Evolutionary conservation across 305 asterid genomes (phyloP).

Genomic region (Solanum hybrid): DNA sequence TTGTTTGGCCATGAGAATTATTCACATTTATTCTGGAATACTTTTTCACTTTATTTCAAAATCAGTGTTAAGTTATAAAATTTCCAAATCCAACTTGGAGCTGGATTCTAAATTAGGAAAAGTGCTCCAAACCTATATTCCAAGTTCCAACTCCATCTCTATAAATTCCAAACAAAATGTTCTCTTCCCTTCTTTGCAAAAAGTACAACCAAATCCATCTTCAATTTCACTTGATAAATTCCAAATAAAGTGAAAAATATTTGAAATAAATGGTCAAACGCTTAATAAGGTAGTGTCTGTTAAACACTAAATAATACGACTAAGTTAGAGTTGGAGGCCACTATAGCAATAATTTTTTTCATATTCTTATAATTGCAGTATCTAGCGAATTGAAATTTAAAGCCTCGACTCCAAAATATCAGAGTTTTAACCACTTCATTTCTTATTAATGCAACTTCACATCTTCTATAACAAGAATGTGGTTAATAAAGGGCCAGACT

Average conservation of each 20-base stretch:
- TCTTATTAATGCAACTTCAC: neutral
- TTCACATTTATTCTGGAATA: neutral
- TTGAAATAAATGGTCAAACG: neutral
- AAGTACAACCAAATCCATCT: neutral
- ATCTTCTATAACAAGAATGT: neutral
- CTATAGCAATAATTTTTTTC: neutral
- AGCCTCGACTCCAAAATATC: neutral
- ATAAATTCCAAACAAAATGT: neutral
- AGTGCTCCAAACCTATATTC: neutral
- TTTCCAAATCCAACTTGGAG: neutral
- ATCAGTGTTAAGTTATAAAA: neutral
- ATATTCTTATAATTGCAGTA: neutral
- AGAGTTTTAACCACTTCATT: neutral
- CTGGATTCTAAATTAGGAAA: neutral
- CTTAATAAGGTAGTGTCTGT: neutral
- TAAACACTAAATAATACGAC: neutral
- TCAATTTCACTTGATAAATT: neutral
- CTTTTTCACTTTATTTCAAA: neutral
- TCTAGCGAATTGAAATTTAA: neutral
- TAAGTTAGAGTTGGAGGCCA: neutral
- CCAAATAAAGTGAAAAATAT: neutral
- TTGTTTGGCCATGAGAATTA: neutral
- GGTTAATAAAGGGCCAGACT: slow-evolving; percentile 4
- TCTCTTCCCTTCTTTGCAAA: neutral
- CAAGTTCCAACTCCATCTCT: neutral